Evolutionary conservation across 352 stramenopile genomes (phyloP).

Genomic region (Phytophthora pisi): DNA sequence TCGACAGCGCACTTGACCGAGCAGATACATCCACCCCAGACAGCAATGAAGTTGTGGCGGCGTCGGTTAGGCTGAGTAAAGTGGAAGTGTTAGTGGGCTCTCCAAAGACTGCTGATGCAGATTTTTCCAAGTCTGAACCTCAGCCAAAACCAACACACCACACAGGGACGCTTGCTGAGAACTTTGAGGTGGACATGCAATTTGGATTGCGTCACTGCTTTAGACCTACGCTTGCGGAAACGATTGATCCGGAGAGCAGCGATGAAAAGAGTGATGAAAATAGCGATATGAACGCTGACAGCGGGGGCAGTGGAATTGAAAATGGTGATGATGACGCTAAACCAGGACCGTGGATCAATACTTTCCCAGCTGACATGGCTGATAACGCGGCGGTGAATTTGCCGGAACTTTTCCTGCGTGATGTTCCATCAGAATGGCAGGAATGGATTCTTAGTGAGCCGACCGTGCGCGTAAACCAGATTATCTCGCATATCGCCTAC

Average conservation of each 20-base stretch:
- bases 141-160: constrained; percentile 32
- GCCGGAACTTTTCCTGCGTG: constrained; percentile 35
- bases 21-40: constrained; percentile 8
- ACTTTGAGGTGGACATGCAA: constrained; percentile 46
- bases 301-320: constrained; percentile 7
- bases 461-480: constrained; percentile 50
- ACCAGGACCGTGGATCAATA: constrained; percentile 21
- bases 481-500: constrained; percentile 70
- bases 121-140: constrained; percentile 5
- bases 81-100: constrained; percentile 49
- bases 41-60: constrained; percentile 31
- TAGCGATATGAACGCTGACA: constrained; percentile 20
- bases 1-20: constrained; percentile 30
- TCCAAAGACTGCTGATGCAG: constrained; percentile 12
- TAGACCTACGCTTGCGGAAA: constrained; percentile 21
- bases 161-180: constrained; percentile 54
- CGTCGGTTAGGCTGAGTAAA: constrained; percentile 36
- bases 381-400: constrained; percentile 15
- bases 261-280: constrained; percentile 31
- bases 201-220: constrained; percentile 38
- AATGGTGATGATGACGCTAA: constrained; percentile 18
- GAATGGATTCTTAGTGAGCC: constrained; percentile 55
- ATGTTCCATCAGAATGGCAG: constrained; percentile 47
- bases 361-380: constrained; percentile 4
- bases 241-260: constrained; percentile 24